These are phyloP conservation scores for Cyberlindnera lachancei DNA, from an alignment of 805 yeast genomes.

Conservation along the genomic window DNA sequence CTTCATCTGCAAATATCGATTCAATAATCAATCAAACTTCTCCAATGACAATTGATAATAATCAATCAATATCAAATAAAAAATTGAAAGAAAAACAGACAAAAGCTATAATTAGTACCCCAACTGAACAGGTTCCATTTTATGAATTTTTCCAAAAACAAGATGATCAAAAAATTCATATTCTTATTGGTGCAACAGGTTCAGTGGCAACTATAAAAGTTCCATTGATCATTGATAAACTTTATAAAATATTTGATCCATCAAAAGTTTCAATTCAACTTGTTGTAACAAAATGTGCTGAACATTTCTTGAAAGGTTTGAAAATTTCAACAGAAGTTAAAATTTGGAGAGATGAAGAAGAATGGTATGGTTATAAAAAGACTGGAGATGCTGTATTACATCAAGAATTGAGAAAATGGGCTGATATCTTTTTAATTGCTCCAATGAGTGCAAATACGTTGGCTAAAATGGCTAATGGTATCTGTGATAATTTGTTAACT, in stretches of 20 bases:
- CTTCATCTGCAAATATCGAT: too few species aligned
- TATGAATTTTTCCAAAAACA: conserved; percentile 61
- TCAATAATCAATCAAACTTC: background rate
- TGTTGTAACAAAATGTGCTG: conserved; percentile 71
- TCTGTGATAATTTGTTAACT: conserved; percentile 70
- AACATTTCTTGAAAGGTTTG: conserved; percentile 56
- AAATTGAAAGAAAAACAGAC: conserved; percentile 22
- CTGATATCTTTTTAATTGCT: conserved; percentile 68
- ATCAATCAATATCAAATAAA: background rate
- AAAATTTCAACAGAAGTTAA: conserved; percentile 69
- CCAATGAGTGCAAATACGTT: conserved; percentile 77
- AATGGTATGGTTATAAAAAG: conserved; percentile 49
- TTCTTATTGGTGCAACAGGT: conserved; percentile 89
- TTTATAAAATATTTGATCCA: conserved; percentile 70
- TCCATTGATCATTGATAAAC: conserved; percentile 79
- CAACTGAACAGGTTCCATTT: conserved; percentile 66
- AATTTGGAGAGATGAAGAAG: conserved; percentile 81
- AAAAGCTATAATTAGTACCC: conserved; percentile 49
- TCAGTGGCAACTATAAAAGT: conserved; percentile 95
- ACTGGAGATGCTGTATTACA: conserved; percentile 71
- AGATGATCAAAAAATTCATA: conserved; percentile 82
- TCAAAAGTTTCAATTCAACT: conserved; percentile 75
- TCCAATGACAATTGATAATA: background rate
- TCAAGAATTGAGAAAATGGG: conserved; percentile 78
- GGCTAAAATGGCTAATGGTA: conserved; percentile 68